phyloP scores from a whole-genome alignment of 225 moss, liverwort and hornwort species.

The Bryoerythrophyllum caledonicum region DNA sequence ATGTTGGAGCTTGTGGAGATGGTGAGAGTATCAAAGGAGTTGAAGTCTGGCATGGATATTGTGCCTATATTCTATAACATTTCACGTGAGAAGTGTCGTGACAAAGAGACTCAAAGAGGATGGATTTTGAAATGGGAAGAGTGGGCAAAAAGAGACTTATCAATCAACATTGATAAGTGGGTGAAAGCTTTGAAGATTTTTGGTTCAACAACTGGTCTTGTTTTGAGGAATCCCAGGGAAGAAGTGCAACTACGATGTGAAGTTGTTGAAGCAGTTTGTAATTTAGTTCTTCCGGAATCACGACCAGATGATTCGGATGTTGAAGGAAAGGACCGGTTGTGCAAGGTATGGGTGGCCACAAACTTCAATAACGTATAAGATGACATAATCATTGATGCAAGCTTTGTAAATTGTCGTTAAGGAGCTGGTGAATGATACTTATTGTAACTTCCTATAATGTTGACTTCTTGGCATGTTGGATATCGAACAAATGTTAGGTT shows the following conservation, averaged over 20 bases:
- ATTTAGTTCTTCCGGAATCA: not conserved
- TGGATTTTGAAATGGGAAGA: no score
- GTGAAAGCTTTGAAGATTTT: no score
- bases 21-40: no score
- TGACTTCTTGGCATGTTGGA: not conserved
- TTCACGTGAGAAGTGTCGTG: no score
- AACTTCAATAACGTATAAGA: not conserved
- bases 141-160: no score
- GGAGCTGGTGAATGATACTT: not conserved
- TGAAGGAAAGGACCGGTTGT: not conserved
- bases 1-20: no score
- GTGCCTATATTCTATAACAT: no score
- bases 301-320: slow-evolving; percentile 5
- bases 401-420: not conserved
- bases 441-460: not conserved
- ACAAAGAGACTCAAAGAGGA: no score
- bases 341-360: not conserved
- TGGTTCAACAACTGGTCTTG: not conserved
- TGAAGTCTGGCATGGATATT: no score
- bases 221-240: not conserved
- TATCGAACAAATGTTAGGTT: not conserved
- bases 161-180: no score
- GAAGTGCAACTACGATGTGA: not conserved
- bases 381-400: not conserved
- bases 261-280: not conserved